A percentile compares a stretch with the other conserved stretches of the same genome.
Conservation (phyloP, 768 basidiomycete genomes). For the Pholiota molesta region DNA sequence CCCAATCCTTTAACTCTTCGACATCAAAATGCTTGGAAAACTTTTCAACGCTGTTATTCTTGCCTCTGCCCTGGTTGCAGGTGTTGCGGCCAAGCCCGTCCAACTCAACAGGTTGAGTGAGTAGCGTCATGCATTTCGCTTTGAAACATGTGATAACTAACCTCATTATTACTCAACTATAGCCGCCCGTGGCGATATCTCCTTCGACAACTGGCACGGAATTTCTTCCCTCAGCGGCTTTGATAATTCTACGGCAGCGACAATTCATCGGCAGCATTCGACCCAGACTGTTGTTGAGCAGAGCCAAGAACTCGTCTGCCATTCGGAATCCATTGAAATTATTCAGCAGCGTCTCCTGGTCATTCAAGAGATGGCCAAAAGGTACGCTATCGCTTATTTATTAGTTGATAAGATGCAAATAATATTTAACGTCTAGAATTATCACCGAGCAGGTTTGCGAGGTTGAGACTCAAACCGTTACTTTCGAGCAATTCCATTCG, state of each 20-base stretch:
- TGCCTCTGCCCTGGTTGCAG: slow-evolving; percentile 20
- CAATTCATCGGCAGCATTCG: slow-evolving; percentile 40
- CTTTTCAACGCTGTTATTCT: slow-evolving; percentile 20
- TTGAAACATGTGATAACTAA: neutral
- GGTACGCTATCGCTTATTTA: slow-evolving; percentile 24
- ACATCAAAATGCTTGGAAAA: slow-evolving; percentile 23
- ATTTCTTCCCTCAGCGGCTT: slow-evolving; percentile 39
- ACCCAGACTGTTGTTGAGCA: slow-evolving; percentile 32
- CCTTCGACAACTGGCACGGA: slow-evolving; percentile 42
- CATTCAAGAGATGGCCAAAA: slow-evolving; percentile 48
- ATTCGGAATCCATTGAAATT: slow-evolving; percentile 36
- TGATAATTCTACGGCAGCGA: slow-evolving; percentile 48
- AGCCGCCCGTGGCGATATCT: slow-evolving; percentile 20
- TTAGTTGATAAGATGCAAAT: neutral
- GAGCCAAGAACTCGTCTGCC: slow-evolving; percentile 40
- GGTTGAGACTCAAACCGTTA: slow-evolving; percentile 49
- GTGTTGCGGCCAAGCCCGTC: slow-evolving; percentile 18
- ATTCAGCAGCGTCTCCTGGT: slow-evolving; percentile 49
- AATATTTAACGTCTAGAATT: slow-evolving; percentile 29
- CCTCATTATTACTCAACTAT: slow-evolving; percentile 2
- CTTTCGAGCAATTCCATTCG: slow-evolving; percentile 43
- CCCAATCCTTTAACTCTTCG: slow-evolving; percentile 11
- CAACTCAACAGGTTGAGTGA: slow-evolving; percentile 12
- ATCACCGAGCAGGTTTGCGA: slow-evolving; percentile 50
- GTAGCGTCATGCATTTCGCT: neutral